Base-by-base conservation (phyloP, 2,329 filamentous ascomycete genomes). In the Alternaria gansuensis region DNA sequence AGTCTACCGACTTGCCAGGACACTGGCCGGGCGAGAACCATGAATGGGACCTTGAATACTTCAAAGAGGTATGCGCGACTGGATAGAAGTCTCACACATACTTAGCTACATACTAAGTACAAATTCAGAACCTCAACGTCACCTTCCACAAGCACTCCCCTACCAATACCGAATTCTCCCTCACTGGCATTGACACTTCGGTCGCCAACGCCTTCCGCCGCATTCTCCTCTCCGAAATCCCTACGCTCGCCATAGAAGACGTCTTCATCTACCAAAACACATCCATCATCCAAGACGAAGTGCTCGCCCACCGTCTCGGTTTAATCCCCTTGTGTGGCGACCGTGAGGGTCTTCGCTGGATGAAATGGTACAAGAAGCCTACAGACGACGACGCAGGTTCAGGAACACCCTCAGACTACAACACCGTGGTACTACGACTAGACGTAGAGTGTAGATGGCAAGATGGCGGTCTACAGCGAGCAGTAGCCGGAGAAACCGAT, bases 121-220 rank as follows among this genome's bases (percentile, higher is more conserved):
- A 29, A 37, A 24, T 7, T n/a, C 73, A 89, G 75, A 85, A 82
- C 67, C 88, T 96, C 76, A 82, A 84, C 60, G 85, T 99, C 74
- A 78, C 90, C 66, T 96, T 97, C 77, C 92, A 98, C 85, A 84
- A 91, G 67, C 95, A 96, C 77, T 85, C 90, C 48, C 85, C 85
- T 59, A 85, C 87, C 75, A 88, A 97, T 72, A 83, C 92, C 41
- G 90, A 90, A 55, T 99, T 99, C 82, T 97, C 93, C 33, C 87
- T 99, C 64, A 85, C 97, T 70, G 93, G 94, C 68, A 82, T 97
- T 70, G 95, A 99, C 77, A 93, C 95, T 72, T 89, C 92, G 54
- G 88, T 99, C 75, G 92, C 95, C 74, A 99, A 99, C 78, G 95
- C 96, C 74, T 97, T 98, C 83, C 93, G 95, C 61, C 92, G 95